Evolutionary conservation across 345 rosid genomes (phyloP).

Genomic region (sweet orange (Citrus sinensis)): DVS_A1.0 CM039163.1:35742501-35743000

Average conservation of each 20-base stretch:
- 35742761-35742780: constrained; percentile 36
- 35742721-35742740: constrained; percentile 27
- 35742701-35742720: constrained; percentile 25
- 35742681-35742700: constrained; percentile 40
- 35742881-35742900: constrained; percentile 18
- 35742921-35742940: constrained; percentile 26
- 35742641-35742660: constrained; percentile 20
- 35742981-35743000: neutral
- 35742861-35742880: neutral
- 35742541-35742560: constrained; percentile 17
- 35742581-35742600: constrained; percentile 17
- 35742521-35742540: constrained; percentile 29
- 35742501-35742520: constrained; percentile 24
- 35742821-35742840: neutral
- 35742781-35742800: constrained; percentile 31
- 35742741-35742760: constrained; percentile 35
- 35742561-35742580: constrained; percentile 11
- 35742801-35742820: constrained; percentile 12
- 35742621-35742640: constrained; percentile 15
- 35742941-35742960: constrained; percentile 13
- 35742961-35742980: neutral
- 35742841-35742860: neutral
- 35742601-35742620: constrained; percentile 33
- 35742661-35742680: constrained; percentile 40
- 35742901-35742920: constrained; percentile 27